Evolutionary conservation across 345 rosid species (phyloP), one percentile per base, ranked within the genome.

Genomic region (Kandelia obovata): DNA sequence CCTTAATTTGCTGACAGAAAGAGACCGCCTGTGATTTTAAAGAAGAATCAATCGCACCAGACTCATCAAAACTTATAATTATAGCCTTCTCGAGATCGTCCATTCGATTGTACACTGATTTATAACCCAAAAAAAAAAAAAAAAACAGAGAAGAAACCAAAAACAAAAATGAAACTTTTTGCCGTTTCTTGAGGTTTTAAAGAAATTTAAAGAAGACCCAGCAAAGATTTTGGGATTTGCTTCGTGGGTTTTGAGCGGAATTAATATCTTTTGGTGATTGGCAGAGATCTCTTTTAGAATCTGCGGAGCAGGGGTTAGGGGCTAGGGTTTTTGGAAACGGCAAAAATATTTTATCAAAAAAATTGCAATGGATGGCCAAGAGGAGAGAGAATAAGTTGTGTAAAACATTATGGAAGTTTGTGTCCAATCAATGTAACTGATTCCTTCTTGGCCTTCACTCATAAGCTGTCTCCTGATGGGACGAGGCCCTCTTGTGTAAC

Each of bases 81-180:
- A 94, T 89, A n/a, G 97, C 98, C 73, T 78, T 84, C 47, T 87
- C 98, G 31, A 94, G 81, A 83, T 86, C 92, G 77, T 94, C 98
- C 98, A 94, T 94, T 94, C 61, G 39, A 7, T 67, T 65, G 51
- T 34, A 59, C 30, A 43, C 61, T 68, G 21, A n/a, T 51, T 30
- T 15, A 62, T 34, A 58, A 65, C 66, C 57, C 27, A 64, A 78
- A 78, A 65, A 60, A 68, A 75, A 76, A 66, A 19, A 5, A 16
- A 15, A 6, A 4, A 7, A 31, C 5, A 28, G 3, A 28, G 30
- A 28, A 28, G 21, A 21, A 21, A 21, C 21, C 21, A 21, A 59
- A 31, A 31, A 0, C 1, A 20, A 39, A 39, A n/a, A 0, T 27
- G 17, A 21, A 57, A 16, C 25, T 53, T 62, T 39, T 30, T 9